A percentile compares a stretch with the other conserved stretches of the same genome.
These are phyloP conservation scores for Aphanoascus verrucosus DNA, from an alignment of 2,329 filamentous ascomycete species.

Conservation along the genomic window DNA sequence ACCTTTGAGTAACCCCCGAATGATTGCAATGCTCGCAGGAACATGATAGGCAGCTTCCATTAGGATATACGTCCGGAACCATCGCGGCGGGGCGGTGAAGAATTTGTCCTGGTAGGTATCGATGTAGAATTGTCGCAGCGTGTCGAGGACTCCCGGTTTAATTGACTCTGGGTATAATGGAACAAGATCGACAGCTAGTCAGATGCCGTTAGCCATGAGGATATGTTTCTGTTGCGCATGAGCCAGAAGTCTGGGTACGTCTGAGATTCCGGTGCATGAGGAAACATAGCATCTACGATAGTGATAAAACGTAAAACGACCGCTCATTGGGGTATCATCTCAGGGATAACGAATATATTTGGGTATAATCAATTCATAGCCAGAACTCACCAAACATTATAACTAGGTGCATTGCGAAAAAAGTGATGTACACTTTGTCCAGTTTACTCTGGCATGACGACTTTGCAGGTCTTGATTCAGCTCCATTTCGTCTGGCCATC, in stretches of 20 bases:
- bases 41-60: slow-evolving; percentile 53
- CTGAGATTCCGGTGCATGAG: no score
- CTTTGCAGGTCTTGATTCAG: not conserved
- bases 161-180: slow-evolving; percentile 47
- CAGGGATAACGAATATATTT: not conserved
- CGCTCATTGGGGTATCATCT: not conserved
- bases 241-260: no score
- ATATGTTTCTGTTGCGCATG: no score
- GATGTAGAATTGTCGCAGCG: slow-evolving; percentile 48
- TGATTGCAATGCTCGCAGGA: slow-evolving; percentile 50
- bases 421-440: slow-evolving; percentile 41
- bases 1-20: slow-evolving; percentile 46
- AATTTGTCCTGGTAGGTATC: slow-evolving; percentile 53
- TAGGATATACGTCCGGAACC: slow-evolving; percentile 48
- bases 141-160: slow-evolving; percentile 40
- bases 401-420: slow-evolving; percentile 53
- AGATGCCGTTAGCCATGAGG: not conserved
- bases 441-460: slow-evolving; percentile 28
- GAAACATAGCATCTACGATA: no score
- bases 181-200: slow-evolving; percentile 49
- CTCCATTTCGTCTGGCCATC: not conserved
- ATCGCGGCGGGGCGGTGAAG: slow-evolving; percentile 49
- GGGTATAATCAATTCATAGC: not conserved
- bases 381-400: slow-evolving; percentile 47
- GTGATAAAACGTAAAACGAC: no score